Base-by-base conservation (phyloP, 1,139 yeast genomes). In the Sugiyamaella neomexicana region DNA sequence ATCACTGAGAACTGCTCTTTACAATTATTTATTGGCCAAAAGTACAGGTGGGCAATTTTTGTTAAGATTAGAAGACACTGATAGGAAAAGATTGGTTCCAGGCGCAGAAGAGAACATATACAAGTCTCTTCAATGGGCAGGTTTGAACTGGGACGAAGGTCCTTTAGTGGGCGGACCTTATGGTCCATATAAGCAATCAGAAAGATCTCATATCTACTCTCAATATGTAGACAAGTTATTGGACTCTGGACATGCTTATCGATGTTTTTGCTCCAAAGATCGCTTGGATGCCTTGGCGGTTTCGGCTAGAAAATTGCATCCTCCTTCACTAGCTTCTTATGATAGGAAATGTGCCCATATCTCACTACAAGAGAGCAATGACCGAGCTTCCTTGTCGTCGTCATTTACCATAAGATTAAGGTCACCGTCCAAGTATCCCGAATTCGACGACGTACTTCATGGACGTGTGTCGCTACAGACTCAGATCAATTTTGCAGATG, bases 291-390 rank as follows among this genome's bases (percentile, higher is more conserved):
- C 73, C 1, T 73, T 93, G 42, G 72, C 95, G 54, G 85, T 81
- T 46, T 80, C 91, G 1, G 97, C 98, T 0, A 79, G 80, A 68
- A 73, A 75, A 55, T 70, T 90, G 50, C 82, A 81, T 59, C 97
- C 97, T 0, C 97, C 97, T 5, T 89, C 97, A 0, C 85, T 91
- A 38, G 97, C 89, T 0, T 86, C 96, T 0, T 93, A 93, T 66
- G 99, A 93, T 68, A 77, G 99, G 53, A 80, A 85, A 60, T 93
- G 99, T 68, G 64, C 69, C 13, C 77, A 76, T 60, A 61, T 80
- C 17, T 54, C 76, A 1, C 56, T 59, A 6, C 78, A 74, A 42
- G 81, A 81, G 56, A 72, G 80, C 13, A 69, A 70, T 3, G 52
- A 48, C 13, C 23, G 49, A 56, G 1, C 75, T 73, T 0, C 65